Evolutionary conservation across 78 protist species (phyloP), one percentile per base, ranked within the genome.

Genomic region (Pigoraptor vietnamica): DNA sequence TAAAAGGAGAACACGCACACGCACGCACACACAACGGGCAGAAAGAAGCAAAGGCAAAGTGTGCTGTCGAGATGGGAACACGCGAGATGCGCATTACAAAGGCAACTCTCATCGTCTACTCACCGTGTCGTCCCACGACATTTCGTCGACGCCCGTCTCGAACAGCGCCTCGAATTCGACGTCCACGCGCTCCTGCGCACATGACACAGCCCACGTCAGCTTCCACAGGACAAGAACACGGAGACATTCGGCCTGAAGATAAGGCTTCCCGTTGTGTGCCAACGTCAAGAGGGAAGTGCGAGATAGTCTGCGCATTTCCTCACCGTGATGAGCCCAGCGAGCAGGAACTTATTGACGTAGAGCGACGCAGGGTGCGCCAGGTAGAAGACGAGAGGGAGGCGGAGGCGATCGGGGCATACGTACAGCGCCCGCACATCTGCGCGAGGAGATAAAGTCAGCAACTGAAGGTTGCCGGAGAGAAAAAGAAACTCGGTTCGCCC

Each of bases 81-180:
- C n/a, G n/a, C n/a, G n/a, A n/a, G n/a, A 14, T 48, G 67, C 14
- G 6, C 29, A 48, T 48, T 14, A 48, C 67, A 48, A 48, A 48
- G 14, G 67, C n/a, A n/a, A n/a, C n/a, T 21, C 67, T 48, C 6
- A 48, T 48, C 67, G 14, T 48, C 29, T 48, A 14, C 67, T 48
- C 67, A 48, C 67, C 67, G 92, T 1, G 90, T 95, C 96, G 91
- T 95, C 96, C 95, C 95, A 94, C 56, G 86, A 81, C 97, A 95
- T 95, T 86, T 96, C 97, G 91, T 96, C 97, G 40, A 96, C 97
- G 35, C 97, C 97, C 9, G 88, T 81, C 82, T 94, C 97, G 21
- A 94, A 95, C 38, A 91, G 25, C 24, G 32, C 37, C 87, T 96
- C 97, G 38, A 88, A 91, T 37, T 2, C 9, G 23, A 92, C 89